A percentile compares a stretch with the other conserved stretches of the same genome.
phyloP scores from a whole-genome alignment of 495 filamentous ascomycete species.

The Lasiosphaeria hispida region DNA sequence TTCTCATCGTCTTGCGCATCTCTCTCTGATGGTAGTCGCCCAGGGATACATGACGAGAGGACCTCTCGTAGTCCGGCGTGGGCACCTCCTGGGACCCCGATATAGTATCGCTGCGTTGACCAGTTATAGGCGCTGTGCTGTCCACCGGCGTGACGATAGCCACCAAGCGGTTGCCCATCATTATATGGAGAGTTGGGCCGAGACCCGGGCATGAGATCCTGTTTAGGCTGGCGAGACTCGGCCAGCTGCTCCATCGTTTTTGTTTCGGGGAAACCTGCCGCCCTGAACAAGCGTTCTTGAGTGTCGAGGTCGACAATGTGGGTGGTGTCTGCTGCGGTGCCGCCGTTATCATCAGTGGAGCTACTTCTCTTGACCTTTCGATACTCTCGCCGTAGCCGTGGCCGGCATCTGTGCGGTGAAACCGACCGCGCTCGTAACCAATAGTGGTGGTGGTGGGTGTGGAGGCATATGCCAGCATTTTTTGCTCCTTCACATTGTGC shows the following conservation, averaged over 20 bases:
- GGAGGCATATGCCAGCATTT: constrained; percentile 40
- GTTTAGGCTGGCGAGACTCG: constrained; percentile 26
- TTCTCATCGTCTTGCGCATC: constrained; percentile 33
- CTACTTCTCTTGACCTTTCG: not conserved
- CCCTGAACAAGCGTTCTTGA: constrained; percentile 22
- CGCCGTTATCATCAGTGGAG: not conserved
- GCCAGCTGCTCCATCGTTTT: constrained; percentile 35
- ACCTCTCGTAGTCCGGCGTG: constrained; percentile 11
- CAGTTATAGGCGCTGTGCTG: constrained; percentile 8
- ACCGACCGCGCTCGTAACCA: constrained; percentile 40
- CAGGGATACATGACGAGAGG: not conserved
- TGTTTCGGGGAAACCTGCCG: constrained; percentile 33
- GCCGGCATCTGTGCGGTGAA: constrained; percentile 2
- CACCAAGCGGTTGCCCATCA: constrained; percentile 11
- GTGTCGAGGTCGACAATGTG: constrained; percentile 10
- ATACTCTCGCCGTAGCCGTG: not conserved
- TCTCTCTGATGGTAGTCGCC: constrained; percentile 4
- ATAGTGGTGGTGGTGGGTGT: constrained; percentile 58
- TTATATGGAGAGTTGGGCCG: not conserved
- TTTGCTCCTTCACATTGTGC: not conserved
- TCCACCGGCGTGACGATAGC: not conserved
- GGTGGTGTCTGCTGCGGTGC: constrained; percentile 15
- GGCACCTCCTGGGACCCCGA: constrained; percentile 13
- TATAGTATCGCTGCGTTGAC: constrained; percentile 30
- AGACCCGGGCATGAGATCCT: too few relatives aligned